Conservation (phyloP, 2,329 filamentous ascomycete species). For the Westerdykella sp. region DNA sequence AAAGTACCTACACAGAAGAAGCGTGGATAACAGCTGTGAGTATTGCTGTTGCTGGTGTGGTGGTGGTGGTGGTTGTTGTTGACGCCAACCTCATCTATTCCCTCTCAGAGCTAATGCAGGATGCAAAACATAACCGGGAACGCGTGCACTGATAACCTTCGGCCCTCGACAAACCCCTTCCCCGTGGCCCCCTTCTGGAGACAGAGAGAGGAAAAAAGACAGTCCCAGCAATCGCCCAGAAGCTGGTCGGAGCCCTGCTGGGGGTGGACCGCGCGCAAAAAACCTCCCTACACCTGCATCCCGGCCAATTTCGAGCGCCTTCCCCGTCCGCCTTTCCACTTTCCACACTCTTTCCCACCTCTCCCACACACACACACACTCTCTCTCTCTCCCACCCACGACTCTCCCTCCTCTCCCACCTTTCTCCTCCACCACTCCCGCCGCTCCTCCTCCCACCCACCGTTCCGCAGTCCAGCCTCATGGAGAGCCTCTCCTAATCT, state of each 20-base stretch:
- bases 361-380: conserved; percentile 19
- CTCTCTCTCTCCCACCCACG: conserved; percentile 12
- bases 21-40: too few relatives aligned
- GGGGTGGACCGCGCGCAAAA: not conserved
- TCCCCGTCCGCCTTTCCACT: conserved; percentile 3
- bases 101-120: conserved; percentile 10
- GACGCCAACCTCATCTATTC: too few relatives aligned
- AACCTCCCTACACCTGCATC: conserved; percentile 11
- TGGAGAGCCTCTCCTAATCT: conserved; percentile 17
- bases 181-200: too few relatives aligned
- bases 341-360: not conserved
- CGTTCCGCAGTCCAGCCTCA: conserved; percentile 20
- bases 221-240: too few relatives aligned
- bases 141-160: not conserved
- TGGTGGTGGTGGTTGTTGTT: too few relatives aligned
- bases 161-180: too few relatives aligned
- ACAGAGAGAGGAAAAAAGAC: too few relatives aligned
- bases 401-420: conserved; percentile 6
- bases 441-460: conserved; percentile 11
- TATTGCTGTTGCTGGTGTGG: not conserved
- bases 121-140: conserved; percentile 14
- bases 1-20: too few relatives aligned
- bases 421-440: conserved; percentile 12
- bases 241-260: too few relatives aligned
- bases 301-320: conserved; percentile 11